Conservation (phyloP, 768 basidiomycete genomes). For the Pholiota molesta region DNA sequence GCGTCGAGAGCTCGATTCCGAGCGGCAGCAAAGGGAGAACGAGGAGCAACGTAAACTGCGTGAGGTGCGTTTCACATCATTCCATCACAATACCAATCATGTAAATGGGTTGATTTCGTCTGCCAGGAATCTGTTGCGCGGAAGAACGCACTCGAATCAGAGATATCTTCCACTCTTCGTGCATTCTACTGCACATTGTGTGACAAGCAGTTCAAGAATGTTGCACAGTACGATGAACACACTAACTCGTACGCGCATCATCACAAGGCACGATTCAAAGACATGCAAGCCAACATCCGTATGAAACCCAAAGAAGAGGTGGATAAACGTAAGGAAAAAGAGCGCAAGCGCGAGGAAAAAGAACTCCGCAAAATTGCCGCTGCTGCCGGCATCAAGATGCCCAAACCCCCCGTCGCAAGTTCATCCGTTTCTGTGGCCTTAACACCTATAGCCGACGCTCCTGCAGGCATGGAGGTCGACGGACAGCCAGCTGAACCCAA, state of each 20-base stretch:
- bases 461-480: conserved; percentile 30
- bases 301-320: conserved; percentile 67
- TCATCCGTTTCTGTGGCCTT: conserved; percentile 24
- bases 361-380: conserved; percentile 83
- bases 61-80: conserved; percentile 50
- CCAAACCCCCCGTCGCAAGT: conserved; percentile 34
- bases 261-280: conserved; percentile 79
- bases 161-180: conserved; percentile 67
- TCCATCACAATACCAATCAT: not conserved
- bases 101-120: conserved; percentile 3
- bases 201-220: conserved; percentile 86
- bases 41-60: conserved; percentile 74
- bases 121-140: conserved; percentile 65
- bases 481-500: conserved; percentile 32
- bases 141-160: conserved; percentile 63
- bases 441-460: conserved; percentile 21
- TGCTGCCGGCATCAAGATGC: conserved; percentile 77
- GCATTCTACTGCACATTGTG: conserved; percentile 84
- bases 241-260: conserved; percentile 89
- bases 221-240: conserved; percentile 88
- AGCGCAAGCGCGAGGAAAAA: conserved; percentile 83
- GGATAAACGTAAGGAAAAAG: conserved; percentile 82
- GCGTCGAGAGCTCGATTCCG: conserved; percentile 78
- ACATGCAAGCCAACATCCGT: conserved; percentile 79
- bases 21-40: conserved; percentile 78